phyloP scores from a whole-genome alignment of 2,329 filamentous ascomycete genomes.

The Cercospora nicotianae region DNA sequence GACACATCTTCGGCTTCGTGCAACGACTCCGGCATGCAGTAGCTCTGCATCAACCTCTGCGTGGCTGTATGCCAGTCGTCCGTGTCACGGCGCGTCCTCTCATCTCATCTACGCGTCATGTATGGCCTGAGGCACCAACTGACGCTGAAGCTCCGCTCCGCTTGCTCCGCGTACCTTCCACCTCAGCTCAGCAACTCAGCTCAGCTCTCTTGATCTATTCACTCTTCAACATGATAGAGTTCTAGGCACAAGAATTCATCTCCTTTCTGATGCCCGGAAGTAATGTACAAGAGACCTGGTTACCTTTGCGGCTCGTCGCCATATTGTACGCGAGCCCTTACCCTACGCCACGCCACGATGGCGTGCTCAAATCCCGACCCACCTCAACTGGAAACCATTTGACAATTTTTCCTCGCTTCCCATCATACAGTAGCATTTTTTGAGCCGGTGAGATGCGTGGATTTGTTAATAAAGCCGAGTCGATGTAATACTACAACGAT shows the following conservation, averaged over 20 bases:
- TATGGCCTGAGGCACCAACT: background rate
- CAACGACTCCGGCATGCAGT: background rate
- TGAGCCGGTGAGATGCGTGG: background rate
- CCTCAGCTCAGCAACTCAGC: background rate
- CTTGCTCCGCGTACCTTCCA: background rate
- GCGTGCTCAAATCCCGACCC: background rate
- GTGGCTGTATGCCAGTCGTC: background rate
- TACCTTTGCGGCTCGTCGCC: background rate
- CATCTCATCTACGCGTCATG: background rate
- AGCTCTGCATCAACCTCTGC: background rate
- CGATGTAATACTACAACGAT: background rate
- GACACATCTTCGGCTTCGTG: background rate
- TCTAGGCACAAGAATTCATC: too few relatives aligned
- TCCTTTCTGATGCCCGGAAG: background rate
- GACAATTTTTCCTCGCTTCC: background rate
- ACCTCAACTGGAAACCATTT: background rate
- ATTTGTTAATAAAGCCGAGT: background rate
- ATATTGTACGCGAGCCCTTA: background rate
- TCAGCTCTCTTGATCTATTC: too few relatives aligned
- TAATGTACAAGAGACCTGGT: too few relatives aligned
- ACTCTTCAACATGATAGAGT: too few relatives aligned
- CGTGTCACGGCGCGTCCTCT: background rate
- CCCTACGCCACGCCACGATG: background rate
- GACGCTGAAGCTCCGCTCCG: background rate
- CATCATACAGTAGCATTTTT: background rate